These are phyloP conservation scores for Phytophthora pistaciae DNA, from an alignment of 352 stramenopile species.

Conservation along the genomic window DNA sequence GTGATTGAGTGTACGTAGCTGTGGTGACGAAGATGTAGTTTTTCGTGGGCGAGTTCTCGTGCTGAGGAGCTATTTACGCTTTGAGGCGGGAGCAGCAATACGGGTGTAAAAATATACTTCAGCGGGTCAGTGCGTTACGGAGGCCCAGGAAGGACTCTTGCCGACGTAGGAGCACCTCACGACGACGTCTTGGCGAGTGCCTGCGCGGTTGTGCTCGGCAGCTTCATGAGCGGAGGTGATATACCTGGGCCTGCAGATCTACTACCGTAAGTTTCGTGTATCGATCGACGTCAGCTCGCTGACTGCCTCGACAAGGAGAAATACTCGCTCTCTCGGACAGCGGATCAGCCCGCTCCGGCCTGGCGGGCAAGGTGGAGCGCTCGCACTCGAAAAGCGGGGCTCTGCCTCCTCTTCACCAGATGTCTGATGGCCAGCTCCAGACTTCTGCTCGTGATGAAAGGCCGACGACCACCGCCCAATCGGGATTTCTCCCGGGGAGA, in stretches of 20 bases:
- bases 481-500: conserved; percentile 7
- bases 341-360: conserved; percentile 14
- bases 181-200: conserved; percentile 4
- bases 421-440: conserved; percentile 20
- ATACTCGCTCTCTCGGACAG: not conserved
- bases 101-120: not conserved
- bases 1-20: not conserved
- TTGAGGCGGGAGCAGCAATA: conserved; percentile 3
- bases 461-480: not conserved
- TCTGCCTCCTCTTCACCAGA: conserved; percentile 30
- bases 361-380: conserved; percentile 15
- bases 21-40: not conserved
- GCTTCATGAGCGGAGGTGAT: conserved; percentile 31
- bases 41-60: not conserved
- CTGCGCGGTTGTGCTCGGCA: not conserved
- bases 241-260: conserved; percentile 13
- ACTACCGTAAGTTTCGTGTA: conserved; percentile 10
- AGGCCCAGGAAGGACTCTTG: not conserved
- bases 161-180: not conserved
- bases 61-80: conserved; percentile 1
- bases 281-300: not conserved
- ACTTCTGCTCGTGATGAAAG: conserved; percentile 12
- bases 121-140: conserved; percentile 9
- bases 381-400: conserved; percentile 7
- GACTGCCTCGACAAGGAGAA: not conserved